phyloP scores from a whole-genome alignment of 768 basidiomycete species.

The Lactarius trivialis region DNA sequence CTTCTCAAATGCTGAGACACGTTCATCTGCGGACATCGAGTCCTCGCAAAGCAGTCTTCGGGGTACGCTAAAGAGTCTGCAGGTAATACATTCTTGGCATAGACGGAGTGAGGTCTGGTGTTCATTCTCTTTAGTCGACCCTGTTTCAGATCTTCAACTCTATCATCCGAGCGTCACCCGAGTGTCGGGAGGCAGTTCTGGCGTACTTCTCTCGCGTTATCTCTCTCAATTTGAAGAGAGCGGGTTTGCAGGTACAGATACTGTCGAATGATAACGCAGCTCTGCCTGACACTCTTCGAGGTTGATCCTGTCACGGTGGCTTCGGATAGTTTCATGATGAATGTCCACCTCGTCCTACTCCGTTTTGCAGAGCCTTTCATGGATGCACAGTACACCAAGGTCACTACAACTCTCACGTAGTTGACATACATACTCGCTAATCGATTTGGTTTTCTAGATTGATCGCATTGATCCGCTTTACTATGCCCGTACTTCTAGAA shows the following conservation, averaged over 20 bases:
- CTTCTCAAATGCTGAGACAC: slow-evolving; percentile 80
- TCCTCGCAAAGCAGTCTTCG: slow-evolving; percentile 80
- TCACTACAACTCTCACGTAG: slow-evolving; percentile 26
- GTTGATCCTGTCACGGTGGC: slow-evolving; percentile 84
- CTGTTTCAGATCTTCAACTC: slow-evolving; percentile 86
- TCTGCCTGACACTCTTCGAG: slow-evolving; percentile 31
- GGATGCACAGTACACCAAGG: slow-evolving; percentile 87
- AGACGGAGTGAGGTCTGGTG: neutral
- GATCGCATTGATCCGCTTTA: slow-evolving; percentile 85
- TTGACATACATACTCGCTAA: neutral
- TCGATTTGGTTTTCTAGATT: slow-evolving; percentile 45
- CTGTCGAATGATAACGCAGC: neutral
- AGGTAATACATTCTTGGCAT: slow-evolving; percentile 38
- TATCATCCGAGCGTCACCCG: slow-evolving; percentile 76
- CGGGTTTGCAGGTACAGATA: slow-evolving; percentile 74
- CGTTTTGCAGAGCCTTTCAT: slow-evolving; percentile 92
- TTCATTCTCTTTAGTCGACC: slow-evolving; percentile 41
- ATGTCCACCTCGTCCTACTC: slow-evolving; percentile 74
- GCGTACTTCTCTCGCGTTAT: slow-evolving; percentile 74
- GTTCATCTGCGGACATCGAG: slow-evolving; percentile 66
- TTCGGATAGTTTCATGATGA: slow-evolving; percentile 89
- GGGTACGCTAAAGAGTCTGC: slow-evolving; percentile 78
- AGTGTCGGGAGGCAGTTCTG: slow-evolving; percentile 74
- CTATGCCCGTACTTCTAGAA: slow-evolving; percentile 62
- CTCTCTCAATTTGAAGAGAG: slow-evolving; percentile 72